Conservation (phyloP, 306 rosid species). For the Elaeagnus macrophylla region DNA sequence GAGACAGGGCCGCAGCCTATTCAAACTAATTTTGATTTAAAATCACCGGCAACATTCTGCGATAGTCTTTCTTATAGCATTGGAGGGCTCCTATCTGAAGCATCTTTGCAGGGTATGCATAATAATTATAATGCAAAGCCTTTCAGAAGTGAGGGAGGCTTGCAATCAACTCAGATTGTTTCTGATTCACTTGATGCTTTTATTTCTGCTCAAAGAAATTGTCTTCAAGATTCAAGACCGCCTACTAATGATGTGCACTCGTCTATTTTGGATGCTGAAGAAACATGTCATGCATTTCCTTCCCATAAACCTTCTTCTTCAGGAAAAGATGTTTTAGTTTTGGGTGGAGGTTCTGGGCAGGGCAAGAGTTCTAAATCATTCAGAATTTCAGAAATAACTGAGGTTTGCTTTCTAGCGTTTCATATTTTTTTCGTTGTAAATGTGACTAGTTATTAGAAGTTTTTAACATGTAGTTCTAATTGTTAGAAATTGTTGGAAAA, state of each 20-base stretch:
- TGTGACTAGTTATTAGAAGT: not conserved
- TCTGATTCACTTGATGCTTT: constrained; percentile 62
- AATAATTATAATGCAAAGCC: constrained; percentile 24
- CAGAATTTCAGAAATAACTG: constrained; percentile 31
- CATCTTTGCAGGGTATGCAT: constrained; percentile 42
- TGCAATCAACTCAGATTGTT: constrained; percentile 34
- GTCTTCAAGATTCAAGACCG: constrained; percentile 31
- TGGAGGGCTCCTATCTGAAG: constrained; percentile 59
- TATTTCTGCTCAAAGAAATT: constrained; percentile 26
- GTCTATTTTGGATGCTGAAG: constrained; percentile 84
- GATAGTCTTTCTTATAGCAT: constrained; percentile 36
- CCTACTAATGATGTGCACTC: constrained; percentile 34
- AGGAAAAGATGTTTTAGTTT: constrained; percentile 31
- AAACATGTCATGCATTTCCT: constrained; percentile 77
- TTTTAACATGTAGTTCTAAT: not conserved
- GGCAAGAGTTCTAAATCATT: constrained; percentile 33
- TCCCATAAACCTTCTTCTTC: constrained; percentile 36
- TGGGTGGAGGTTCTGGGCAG: constrained; percentile 28
- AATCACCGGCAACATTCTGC: constrained; percentile 9
- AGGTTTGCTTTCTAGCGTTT: constrained; percentile 41
- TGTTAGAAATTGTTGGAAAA: too few relatives aligned
- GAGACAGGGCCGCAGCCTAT: constrained; percentile 13
- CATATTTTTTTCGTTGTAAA: constrained; percentile 5
- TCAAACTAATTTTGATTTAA: constrained; percentile 39
- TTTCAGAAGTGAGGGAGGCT: constrained; percentile 22